phyloP scores from a whole-genome alignment of 495 filamentous ascomycete species.

The Thermochaetoides thermophila region DNA sequence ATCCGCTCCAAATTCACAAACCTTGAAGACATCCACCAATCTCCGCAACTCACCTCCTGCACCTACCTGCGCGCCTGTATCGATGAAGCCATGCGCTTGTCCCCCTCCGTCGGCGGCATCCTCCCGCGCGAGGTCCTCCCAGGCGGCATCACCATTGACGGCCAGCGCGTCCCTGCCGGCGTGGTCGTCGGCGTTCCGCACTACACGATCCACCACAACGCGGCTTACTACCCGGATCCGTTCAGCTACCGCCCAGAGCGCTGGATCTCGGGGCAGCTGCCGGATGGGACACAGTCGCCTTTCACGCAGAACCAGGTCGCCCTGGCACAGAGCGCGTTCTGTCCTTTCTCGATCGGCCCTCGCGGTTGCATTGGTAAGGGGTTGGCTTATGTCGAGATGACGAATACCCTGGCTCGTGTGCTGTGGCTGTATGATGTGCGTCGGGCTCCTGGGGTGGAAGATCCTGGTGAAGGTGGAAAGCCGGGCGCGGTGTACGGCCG shows the following conservation, averaged over 20 bases:
- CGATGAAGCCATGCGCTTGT: constrained; percentile 59
- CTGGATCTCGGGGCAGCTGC: constrained; percentile 27
- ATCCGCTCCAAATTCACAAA: constrained; percentile 33
- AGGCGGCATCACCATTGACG: constrained; percentile 45
- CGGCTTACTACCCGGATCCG: constrained; percentile 35
- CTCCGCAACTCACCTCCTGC: constrained; percentile 37
- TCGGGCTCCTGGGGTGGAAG: constrained; percentile 22
- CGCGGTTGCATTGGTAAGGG: constrained; percentile 45
- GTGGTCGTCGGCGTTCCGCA: constrained; percentile 37
- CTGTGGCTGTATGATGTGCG: constrained; percentile 36
- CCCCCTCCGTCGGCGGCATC: constrained; percentile 46
- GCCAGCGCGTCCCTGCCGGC: constrained; percentile 37
- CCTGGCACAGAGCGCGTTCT: constrained; percentile 37
- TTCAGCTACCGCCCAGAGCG: constrained; percentile 40
- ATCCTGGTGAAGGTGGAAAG: constrained; percentile 29
- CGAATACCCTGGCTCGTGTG: constrained; percentile 30
- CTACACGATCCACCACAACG: constrained; percentile 43
- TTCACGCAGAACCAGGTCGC: constrained; percentile 21
- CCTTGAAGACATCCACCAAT: constrained; percentile 38
- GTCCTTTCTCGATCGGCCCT: constrained; percentile 42
- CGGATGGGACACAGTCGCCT: too few species aligned
- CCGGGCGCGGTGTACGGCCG: constrained; percentile 30
- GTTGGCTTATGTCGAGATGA: constrained; percentile 41
- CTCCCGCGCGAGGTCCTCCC: constrained; percentile 47
- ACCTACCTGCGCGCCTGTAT: constrained; percentile 47